Evolutionary conservation across 2,329 filamentous ascomycete species (phyloP), one percentile per base, ranked within the genome.

Genomic region (Fusarium bulbicola): DNA sequence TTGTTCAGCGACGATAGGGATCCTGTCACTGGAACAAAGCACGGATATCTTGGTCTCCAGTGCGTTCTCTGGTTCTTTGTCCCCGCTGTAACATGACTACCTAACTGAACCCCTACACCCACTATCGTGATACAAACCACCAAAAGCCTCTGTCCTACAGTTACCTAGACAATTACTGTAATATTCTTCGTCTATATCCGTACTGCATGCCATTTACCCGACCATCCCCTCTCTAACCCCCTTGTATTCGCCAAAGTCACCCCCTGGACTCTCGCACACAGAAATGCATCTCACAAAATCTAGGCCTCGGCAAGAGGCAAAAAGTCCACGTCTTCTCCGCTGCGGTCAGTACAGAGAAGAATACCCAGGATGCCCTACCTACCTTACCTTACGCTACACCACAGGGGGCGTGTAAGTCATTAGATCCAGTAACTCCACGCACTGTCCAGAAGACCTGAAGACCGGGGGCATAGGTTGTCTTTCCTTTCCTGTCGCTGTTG

Each of bases 341-440:
- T 65, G 39, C 67, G 45, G 61, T 43, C 54, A 30, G 56, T 59
- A 58, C 37, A 21, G 40, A 59, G 40, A 30, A 36, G 24, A 50
- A 50, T 50, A 21, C 15, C 16, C 15, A 36, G 34, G 32, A 34
- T 34, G 32, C 61, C 50, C 40, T 46, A 46, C 26, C 26, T 40
- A 20, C 18, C 37, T 34, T 34, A 34, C 32, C 14, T 18, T 36
- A 18, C 34, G 8, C 34, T 36, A 12, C 20, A 28, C 45, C 15
- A n/a, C 46, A 28, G 47, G 61, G 68, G 69, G 69, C 49, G 63
- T 72, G 69, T 39, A 72, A 64, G 49, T 49, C 42, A 46, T 28
- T 15, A 58, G 52, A 59, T 30, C 63, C 68, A 71, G 59, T 57
- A 59, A 37, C 39, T 63, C 34, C 32, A 37, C 68, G 47, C 68